Evolutionary conservation across 2,329 filamentous ascomycete species (phyloP).

Genomic region (Venturia carpophila): DNA sequence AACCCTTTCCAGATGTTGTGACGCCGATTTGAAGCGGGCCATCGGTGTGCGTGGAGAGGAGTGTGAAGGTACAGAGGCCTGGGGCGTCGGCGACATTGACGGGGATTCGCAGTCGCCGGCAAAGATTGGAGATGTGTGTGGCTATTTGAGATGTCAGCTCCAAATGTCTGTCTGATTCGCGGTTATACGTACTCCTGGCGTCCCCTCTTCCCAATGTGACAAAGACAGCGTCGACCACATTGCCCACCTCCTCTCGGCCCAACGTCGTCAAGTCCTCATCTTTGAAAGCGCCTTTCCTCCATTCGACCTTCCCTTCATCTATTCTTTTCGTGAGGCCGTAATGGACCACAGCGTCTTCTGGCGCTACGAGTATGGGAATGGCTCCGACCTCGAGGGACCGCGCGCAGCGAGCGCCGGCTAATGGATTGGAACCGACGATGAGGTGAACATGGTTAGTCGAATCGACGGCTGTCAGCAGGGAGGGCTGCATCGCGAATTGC

Average conservation of each 20-base stretch:
- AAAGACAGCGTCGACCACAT: constrained; percentile 86
- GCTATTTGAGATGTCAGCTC: constrained; percentile 36
- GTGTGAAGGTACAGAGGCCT: constrained; percentile 76
- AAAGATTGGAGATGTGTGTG: constrained; percentile 63
- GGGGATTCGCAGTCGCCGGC: constrained; percentile 73
- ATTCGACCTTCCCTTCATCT: constrained; percentile 57
- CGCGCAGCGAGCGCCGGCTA: constrained; percentile 75
- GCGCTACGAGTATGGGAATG: constrained; percentile 67
- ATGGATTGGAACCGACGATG: constrained; percentile 74
- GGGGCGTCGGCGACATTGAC: constrained; percentile 89
- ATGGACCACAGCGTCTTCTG: constrained; percentile 53
- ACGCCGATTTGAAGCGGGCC: constrained; percentile 91
- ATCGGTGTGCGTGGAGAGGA: constrained; percentile 82
- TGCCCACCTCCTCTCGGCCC: constrained; percentile 70
- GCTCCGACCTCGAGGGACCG: constrained; percentile 79
- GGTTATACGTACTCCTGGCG: constrained; percentile 36
- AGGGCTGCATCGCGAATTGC: constrained; percentile 36
- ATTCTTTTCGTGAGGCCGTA: constrained; percentile 56
- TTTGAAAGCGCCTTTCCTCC: constrained; percentile 58
- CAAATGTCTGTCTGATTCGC: neutral
- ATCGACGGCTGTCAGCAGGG: constrained; percentile 66
- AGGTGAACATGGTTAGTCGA: constrained; percentile 68
- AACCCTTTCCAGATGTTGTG: constrained; percentile 89
- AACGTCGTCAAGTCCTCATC: constrained; percentile 65
- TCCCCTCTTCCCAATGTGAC: constrained; percentile 56